Base-by-base conservation (phyloP, 768 basidiomycete species). In the Crucibulum laeve region DNA sequence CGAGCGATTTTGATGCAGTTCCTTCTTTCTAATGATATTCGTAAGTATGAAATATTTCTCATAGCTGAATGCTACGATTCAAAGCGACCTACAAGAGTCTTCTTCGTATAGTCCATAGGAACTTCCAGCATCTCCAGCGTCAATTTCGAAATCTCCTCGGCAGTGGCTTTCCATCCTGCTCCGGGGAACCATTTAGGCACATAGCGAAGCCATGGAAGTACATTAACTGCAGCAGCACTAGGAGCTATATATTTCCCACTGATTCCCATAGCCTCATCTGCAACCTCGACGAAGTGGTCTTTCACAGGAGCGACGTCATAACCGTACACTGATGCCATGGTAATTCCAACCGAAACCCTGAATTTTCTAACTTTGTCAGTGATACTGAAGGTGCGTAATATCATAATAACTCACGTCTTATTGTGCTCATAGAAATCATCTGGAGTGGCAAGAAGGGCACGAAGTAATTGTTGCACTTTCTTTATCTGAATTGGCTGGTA, bases 251-350 rank as follows among this genome's bases (percentile, higher is more conserved):
- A 19, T 8, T 8, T 8, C 8, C 10, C 8, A 11, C 11, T 18
- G 8, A 37, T 10, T 8, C 8, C 18, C 18, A 37, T 37, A n/a
- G 61, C 64, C 1, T 50, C 45, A 17, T 67, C 61, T 8, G 52
- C 62, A 1, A 63, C 48, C n/a, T 45, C 43, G 19, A 67, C 61
- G 30, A 64, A 62, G 21, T 42, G 40, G 46, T 69, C 60, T 19
- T 66, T 49, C 4, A 47, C 44, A 17, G 57, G 60, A 3, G 50
- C 46, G 37, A 66, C 56, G 33, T 68, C 57, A 28, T 66, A 63
- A 8, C 64, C 67, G 35, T 69, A 68, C 14, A 62, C 54, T 19
- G 57, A 49, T 6, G 45, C 43, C 59, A 64, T 60, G 21, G 62
- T 62, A n/a, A 59, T 37, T 11, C 10, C 36, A 18, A 37, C 36